phyloP scores from a whole-genome alignment of 1,284 basidiomycete genomes.

The Ganoderma lingzhi region DNA sequence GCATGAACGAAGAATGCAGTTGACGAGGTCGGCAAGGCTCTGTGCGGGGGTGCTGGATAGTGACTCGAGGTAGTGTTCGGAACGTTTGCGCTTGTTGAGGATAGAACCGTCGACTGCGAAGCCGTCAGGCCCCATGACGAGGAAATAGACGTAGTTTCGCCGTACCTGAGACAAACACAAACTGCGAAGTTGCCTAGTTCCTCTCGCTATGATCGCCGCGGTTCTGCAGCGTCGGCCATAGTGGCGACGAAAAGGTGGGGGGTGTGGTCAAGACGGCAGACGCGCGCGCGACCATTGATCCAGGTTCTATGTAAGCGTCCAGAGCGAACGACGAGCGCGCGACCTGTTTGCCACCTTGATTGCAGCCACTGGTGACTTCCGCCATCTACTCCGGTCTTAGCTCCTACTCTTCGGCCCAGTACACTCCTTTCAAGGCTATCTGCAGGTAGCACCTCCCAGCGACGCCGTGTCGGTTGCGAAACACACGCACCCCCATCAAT shows the following conservation, averaged over 20 bases:
- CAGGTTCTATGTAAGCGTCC: too few species aligned
- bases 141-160: slow-evolving; percentile 10
- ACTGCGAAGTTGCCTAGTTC: slow-evolving; percentile 60
- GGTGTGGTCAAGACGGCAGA: slow-evolving; percentile 32
- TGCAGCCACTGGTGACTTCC: too few species aligned
- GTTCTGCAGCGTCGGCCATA: slow-evolving; percentile 56
- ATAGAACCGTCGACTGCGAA: slow-evolving; percentile 39
- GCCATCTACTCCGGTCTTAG: neutral
- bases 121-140: slow-evolving; percentile 17
- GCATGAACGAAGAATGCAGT: slow-evolving; percentile 81
- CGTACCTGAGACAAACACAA: slow-evolving; percentile 61
- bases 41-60: slow-evolving; percentile 65
- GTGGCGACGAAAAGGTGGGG: slow-evolving; percentile 14
- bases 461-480: slow-evolving; percentile 62
- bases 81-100: slow-evolving; percentile 47
- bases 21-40: slow-evolving; percentile 82
- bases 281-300: slow-evolving; percentile 15
- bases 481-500: slow-evolving; percentile 91
- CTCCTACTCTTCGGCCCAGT: too few species aligned
- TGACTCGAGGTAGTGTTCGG: slow-evolving; percentile 78
- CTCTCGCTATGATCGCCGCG: slow-evolving; percentile 72
- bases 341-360: neutral
- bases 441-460: slow-evolving; percentile 67
- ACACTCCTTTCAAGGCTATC: slow-evolving; percentile 47
- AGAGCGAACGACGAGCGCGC: too few species aligned